A percentile compares a stretch with the other conserved stretches of the same genome.
phyloP scores from a whole-genome alignment of 1,284 basidiomycete genomes.

The Ceratobasidium sp. region DNA sequence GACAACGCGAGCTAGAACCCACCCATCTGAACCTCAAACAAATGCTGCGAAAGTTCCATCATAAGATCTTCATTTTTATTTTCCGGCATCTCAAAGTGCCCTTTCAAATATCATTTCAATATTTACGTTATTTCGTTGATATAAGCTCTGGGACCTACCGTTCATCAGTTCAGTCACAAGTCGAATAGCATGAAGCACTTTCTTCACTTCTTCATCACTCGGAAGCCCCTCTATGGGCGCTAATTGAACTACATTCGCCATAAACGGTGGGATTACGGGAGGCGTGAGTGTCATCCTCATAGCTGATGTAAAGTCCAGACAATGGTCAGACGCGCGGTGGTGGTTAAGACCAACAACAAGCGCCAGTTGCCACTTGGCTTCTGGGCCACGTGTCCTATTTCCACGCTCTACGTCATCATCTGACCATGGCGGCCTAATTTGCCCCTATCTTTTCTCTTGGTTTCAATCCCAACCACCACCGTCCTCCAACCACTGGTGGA shows the following conservation, averaged over 20 bases:
- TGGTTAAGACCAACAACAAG: too few relatives aligned
- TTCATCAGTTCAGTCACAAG: neutral
- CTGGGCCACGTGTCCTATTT: neutral
- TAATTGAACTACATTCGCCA: neutral
- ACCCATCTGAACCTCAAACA: slow-evolving; percentile 39
- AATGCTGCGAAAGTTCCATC: slow-evolving; percentile 3
- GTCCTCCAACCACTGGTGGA: too few relatives aligned
- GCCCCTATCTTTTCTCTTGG: neutral
- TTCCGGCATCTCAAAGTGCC: neutral
- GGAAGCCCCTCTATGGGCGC: neutral
- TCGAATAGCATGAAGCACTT: slow-evolving; percentile 20
- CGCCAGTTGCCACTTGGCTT: neutral
- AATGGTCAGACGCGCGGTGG: too few relatives aligned
- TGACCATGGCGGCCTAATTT: too few relatives aligned
- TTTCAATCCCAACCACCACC: too few relatives aligned
- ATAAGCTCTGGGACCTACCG: neutral
- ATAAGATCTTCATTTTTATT: neutral
- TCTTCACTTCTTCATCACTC: slow-evolving; percentile 19
- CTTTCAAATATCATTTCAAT: neutral
- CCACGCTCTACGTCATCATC: neutral
- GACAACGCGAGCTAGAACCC: neutral
- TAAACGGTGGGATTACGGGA: slow-evolving; percentile 13
- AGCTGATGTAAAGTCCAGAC: neutral
- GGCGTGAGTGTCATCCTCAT: slow-evolving; percentile 13
- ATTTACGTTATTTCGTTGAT: too few relatives aligned